Evolutionary conservation across 768 basidiomycete genomes (phyloP).

Genomic region (Dentipellis sp.): DNA sequence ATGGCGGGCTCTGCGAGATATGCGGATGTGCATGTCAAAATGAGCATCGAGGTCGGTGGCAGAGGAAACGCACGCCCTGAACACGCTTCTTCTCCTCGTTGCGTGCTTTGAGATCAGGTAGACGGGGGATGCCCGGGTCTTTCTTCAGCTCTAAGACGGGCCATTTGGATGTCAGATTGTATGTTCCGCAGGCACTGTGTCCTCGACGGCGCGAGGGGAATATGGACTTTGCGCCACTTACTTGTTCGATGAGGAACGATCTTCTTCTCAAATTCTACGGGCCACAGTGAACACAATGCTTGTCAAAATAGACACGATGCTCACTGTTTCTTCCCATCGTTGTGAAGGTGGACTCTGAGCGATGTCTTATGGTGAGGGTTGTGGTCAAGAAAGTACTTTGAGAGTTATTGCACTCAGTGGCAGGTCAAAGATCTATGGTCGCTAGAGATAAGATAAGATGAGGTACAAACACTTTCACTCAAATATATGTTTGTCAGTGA

Average conservation of each 20-base stretch:
- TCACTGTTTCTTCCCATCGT: too few species aligned
- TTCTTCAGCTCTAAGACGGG: slow-evolving; percentile 64
- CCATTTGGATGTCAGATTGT: neutral
- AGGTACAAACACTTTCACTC: neutral
- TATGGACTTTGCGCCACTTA: neutral
- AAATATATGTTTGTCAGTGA: too few species aligned
- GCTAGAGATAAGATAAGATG: neutral
- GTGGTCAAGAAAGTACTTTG: too few species aligned
- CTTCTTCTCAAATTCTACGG: neutral
- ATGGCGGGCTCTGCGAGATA: slow-evolving; percentile 1
- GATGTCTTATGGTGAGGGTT: too few species aligned
- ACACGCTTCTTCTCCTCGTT: slow-evolving; percentile 42
- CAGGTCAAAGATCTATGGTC: too few species aligned
- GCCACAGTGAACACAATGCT: too few species aligned
- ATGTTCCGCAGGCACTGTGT: neutral
- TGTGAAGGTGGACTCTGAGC: too few species aligned
- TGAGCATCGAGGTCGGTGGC: neutral
- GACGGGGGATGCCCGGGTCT: slow-evolving; percentile 81
- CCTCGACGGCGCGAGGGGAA: too few species aligned
- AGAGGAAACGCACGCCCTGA: slow-evolving; percentile 26
- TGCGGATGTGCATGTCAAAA: neutral
- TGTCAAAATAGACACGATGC: too few species aligned
- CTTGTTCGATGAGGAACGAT: neutral
- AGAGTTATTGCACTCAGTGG: too few species aligned
- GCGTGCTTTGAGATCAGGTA: slow-evolving; percentile 61